These are phyloP conservation scores for Apium graveolens DNA, from an alignment of 129 eudicot genomes.

Conservation along the genomic window DNA sequence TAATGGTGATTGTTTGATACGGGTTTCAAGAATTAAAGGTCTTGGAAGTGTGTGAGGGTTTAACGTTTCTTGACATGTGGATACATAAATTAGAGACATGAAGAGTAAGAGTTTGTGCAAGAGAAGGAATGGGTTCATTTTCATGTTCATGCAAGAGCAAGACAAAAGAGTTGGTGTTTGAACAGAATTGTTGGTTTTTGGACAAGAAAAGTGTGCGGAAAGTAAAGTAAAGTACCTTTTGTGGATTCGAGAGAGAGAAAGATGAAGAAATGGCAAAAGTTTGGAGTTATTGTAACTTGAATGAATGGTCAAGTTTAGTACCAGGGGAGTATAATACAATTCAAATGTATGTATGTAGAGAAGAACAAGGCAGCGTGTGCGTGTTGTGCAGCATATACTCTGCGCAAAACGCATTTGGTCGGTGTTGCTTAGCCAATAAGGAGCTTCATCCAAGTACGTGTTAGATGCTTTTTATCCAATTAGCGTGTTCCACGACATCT, in stretches of 20 bases:
- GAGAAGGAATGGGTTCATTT: conserved; percentile 1
- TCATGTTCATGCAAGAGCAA: background rate
- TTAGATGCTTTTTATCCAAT: background rate
- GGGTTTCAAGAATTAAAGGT: conserved; percentile 47
- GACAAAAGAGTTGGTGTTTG: background rate
- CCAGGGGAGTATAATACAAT: background rate
- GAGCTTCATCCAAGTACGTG: background rate
- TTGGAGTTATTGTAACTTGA: background rate
- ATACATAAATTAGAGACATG: conserved; percentile 23
- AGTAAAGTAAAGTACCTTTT: background rate
- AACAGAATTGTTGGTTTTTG: background rate
- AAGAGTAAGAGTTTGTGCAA: conserved; percentile 14
- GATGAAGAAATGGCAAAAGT: background rate
- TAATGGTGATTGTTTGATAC: conserved; percentile 12
- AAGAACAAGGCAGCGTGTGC: background rate
- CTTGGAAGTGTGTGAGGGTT: conserved; percentile 42
- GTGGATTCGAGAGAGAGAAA: background rate
- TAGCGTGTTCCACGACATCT: background rate
- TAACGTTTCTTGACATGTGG: conserved; percentile 24
- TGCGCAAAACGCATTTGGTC: background rate
- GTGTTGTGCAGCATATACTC: too few species aligned
- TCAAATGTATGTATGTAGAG: background rate
- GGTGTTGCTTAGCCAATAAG: background rate
- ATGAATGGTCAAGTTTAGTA: background rate
- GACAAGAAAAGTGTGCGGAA: background rate